Conservation (phyloP, 78 protist genomes). For the Dictyostelium firmibasis region DNA sequence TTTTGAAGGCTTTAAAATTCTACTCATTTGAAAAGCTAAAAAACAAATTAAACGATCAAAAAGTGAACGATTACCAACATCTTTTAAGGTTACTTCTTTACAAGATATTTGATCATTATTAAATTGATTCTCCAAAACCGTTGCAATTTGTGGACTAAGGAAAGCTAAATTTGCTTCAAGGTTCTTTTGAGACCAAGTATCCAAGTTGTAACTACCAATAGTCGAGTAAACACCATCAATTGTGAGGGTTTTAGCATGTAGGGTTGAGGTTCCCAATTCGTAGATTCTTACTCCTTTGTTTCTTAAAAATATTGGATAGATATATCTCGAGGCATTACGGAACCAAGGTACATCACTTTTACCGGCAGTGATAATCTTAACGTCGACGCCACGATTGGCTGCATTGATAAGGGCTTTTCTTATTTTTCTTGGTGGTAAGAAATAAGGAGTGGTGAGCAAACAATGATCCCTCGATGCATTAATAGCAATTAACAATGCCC, state of each 20-base stretch:
- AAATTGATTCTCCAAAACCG: constrained; percentile 46
- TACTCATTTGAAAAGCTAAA: constrained; percentile 43
- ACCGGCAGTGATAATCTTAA: constrained; percentile 55
- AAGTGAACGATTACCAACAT: neutral
- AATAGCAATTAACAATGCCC: constrained; percentile 3
- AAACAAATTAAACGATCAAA: constrained; percentile 31
- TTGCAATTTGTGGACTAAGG: neutral
- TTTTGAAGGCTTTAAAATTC: constrained; percentile 24
- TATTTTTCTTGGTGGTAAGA: constrained; percentile 62
- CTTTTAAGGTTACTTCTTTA: constrained; percentile 15
- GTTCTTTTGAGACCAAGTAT: constrained; percentile 58
- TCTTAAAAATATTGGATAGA: constrained; percentile 8
- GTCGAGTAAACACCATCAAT: constrained; percentile 61
- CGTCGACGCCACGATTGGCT: constrained; percentile 64
- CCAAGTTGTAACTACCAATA: constrained; percentile 72
- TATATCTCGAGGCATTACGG: constrained; percentile 49
- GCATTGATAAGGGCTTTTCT: constrained; percentile 38
- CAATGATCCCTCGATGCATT: constrained; percentile 17
- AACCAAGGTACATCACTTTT: constrained; percentile 71
- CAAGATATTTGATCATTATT: constrained; percentile 20
- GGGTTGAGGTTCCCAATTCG: constrained; percentile 9
- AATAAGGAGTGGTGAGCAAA: constrained; percentile 72
- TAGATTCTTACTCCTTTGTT: constrained; percentile 15
- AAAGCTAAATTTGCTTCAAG: constrained; percentile 47
- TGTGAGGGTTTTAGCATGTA: constrained; percentile 70